Conservation (phyloP, 2,329 filamentous ascomycete species). For the Fusarium praegraminearum region DNA sequence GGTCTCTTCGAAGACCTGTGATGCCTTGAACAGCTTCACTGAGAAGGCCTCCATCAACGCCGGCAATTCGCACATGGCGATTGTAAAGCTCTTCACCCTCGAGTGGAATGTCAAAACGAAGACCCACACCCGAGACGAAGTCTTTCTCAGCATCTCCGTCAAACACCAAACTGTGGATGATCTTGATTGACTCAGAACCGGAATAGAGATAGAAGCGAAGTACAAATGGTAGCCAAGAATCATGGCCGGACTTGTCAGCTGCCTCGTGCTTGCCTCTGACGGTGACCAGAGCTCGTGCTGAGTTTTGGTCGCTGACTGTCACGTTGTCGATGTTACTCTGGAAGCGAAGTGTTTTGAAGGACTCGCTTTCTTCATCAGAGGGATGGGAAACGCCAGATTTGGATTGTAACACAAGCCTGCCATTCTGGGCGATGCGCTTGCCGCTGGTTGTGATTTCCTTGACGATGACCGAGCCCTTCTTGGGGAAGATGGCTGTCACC, state of each 20-base stretch:
- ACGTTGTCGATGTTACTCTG: slow-evolving; percentile 64
- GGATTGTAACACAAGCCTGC: slow-evolving; percentile 65
- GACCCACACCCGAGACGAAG: slow-evolving; percentile 66
- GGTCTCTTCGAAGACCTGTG: slow-evolving; percentile 68
- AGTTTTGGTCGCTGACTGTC: slow-evolving; percentile 58
- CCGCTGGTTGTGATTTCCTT: slow-evolving; percentile 56
- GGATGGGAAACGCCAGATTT: slow-evolving; percentile 61
- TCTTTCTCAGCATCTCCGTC: slow-evolving; percentile 62
- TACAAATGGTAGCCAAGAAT: slow-evolving; percentile 64
- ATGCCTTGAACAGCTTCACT: slow-evolving; percentile 70
- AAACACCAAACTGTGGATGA: slow-evolving; percentile 68
- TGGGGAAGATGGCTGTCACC: slow-evolving; percentile 57
- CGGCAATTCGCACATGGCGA: slow-evolving; percentile 68
- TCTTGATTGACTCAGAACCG: slow-evolving; percentile 65
- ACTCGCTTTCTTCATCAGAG: slow-evolving; percentile 29
- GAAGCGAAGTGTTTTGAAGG: slow-evolving; percentile 59
- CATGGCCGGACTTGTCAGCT: slow-evolving; percentile 47
- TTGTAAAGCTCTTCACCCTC: slow-evolving; percentile 65
- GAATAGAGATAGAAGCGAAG: slow-evolving; percentile 69
- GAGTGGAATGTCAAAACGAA: slow-evolving; percentile 68
- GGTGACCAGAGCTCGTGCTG: slow-evolving; percentile 59
- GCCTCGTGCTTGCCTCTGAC: slow-evolving; percentile 55
- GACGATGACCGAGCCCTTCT: slow-evolving; percentile 56
- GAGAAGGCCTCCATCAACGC: slow-evolving; percentile 66
- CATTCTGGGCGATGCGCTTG: slow-evolving; percentile 59